A percentile compares a stretch with the other conserved stretches of the same genome.
Conservation (phyloP, 768 basidiomycete genomes). For the Rhodosporidiobolus odoratus region DNA sequence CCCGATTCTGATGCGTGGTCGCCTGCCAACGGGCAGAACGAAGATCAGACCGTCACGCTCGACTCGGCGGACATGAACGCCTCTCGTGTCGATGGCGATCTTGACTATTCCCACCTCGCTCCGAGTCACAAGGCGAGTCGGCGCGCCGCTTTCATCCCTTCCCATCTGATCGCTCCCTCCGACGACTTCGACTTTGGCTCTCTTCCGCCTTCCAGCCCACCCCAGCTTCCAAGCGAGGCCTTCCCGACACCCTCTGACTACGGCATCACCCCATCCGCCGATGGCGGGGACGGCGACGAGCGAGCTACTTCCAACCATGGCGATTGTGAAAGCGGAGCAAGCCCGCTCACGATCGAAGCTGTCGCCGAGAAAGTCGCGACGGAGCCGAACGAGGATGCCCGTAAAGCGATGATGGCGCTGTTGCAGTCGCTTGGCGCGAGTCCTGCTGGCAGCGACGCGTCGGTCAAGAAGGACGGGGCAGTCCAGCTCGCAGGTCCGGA, state of each 20-base stretch:
- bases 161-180: slow-evolving; percentile 20
- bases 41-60: slow-evolving; percentile 14
- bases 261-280: slow-evolving; percentile 34
- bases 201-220: slow-evolving; percentile 33
- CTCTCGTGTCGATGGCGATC: neutral
- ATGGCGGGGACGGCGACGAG: slow-evolving; percentile 28
- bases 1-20: slow-evolving; percentile 33
- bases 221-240: slow-evolving; percentile 28
- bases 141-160: slow-evolving; percentile 15
- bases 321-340: neutral
- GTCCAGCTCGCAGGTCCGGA: neutral
- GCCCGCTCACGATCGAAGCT: slow-evolving; percentile 9
- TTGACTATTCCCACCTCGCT: neutral
- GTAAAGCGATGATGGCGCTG: slow-evolving; percentile 20
- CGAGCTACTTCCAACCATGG: neutral
- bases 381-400: slow-evolving; percentile 22
- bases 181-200: slow-evolving; percentile 33
- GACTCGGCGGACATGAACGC: neutral
- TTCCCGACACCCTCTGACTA: slow-evolving; percentile 35
- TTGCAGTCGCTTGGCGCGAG: slow-evolving; percentile 20
- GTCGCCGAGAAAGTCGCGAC: slow-evolving; percentile 23
- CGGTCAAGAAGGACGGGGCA: neutral
- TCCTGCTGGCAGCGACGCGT: neutral
- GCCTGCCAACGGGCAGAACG: neutral
- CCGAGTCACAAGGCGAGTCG: neutral